Percentiles rank a stretch among this genome's conserved stretches.
phyloP scores from a whole-genome alignment of 1,284 basidiomycete genomes.

The Sporisorium iseilematis-ciliati region DNA sequence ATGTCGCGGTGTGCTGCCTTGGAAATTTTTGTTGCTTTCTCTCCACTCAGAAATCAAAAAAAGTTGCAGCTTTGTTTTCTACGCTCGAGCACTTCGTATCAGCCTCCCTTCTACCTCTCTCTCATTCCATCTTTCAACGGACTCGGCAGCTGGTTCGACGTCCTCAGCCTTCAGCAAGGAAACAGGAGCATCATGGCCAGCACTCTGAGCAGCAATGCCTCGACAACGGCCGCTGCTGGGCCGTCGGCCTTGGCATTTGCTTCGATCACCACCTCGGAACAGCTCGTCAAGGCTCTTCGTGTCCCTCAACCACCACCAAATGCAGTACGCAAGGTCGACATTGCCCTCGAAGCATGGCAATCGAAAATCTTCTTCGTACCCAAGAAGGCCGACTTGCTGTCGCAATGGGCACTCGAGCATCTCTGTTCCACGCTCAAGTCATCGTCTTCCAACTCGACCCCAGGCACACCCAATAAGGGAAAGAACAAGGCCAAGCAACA shows the following conservation, averaged over 20 bases:
- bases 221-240: not conserved
- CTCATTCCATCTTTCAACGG: not conserved
- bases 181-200: constrained; percentile 4
- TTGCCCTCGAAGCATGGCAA: constrained; percentile 42
- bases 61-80: not conserved
- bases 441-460: constrained; percentile 10
- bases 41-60: constrained; percentile 26
- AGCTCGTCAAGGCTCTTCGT: constrained; percentile 59
- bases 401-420: constrained; percentile 50
- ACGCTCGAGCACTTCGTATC: not conserved
- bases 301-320: constrained; percentile 30
- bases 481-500: constrained; percentile 41
- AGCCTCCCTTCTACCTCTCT: not conserved
- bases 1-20: constrained; percentile 13
- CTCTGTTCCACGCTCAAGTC: constrained; percentile 32
- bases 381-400: constrained; percentile 55
- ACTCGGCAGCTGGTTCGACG: not conserved
- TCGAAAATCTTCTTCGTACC: constrained; percentile 43
- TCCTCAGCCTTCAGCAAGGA: too few relatives aligned
- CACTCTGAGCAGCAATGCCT: constrained; percentile 7
- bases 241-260: constrained; percentile 30
- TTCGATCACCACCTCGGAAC: constrained; percentile 58
- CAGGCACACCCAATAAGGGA: constrained; percentile 26
- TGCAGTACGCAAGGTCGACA: constrained; percentile 34
- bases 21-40: not conserved